Base-by-base conservation (phyloP, 179 eudicot genomes). In the Beta macrorhiza region DNA sequence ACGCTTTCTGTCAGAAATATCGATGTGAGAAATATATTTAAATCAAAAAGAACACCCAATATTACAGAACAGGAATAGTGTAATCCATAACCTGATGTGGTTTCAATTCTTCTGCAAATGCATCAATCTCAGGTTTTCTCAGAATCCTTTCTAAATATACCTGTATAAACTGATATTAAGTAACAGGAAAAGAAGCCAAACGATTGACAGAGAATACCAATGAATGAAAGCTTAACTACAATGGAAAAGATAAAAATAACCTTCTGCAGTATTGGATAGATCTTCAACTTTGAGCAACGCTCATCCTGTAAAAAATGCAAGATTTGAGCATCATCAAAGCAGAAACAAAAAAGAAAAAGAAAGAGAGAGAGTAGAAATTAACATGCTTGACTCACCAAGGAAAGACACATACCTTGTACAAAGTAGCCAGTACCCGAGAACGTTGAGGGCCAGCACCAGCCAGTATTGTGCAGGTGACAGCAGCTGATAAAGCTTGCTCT, bases 391-490 rank as follows among this genome's bases (percentile, higher is more conserved):
- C 47, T 65, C 63, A 63, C 25, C 52, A 72, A 67, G 65, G 25
- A 13, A 84, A 63, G 44, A 78, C 51, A 44, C 44, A 47, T 87
- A 95, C 98, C 91, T 95, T 95, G 89, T 95, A 96, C 80, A 96
- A 82, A 56, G 98, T 96, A 29, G 98, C 98, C 83, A 96, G 96
- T 80, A 96, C 99, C 69, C 98, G 97, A 80, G 99, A 96, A 49
- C 99, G 91, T 82, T 90, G 96, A 76, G 99, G 98, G 22, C 99
- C 99, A 63, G 99, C 99, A 84, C 95, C 99, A 83, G 99, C 99
- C 96, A 96, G 90, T 84, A 96, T 93, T 72, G 99, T 96, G 86
- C 99, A 96, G 37, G 97, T 96, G 44, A 96, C 92, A 45, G 99
- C 99, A 86, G 99, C 96, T 83, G 98, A 85, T 63, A 94, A 78